Base-by-base conservation (phyloP, 305 asterid genomes). In the Solanum aculeatissimum region DNA sequence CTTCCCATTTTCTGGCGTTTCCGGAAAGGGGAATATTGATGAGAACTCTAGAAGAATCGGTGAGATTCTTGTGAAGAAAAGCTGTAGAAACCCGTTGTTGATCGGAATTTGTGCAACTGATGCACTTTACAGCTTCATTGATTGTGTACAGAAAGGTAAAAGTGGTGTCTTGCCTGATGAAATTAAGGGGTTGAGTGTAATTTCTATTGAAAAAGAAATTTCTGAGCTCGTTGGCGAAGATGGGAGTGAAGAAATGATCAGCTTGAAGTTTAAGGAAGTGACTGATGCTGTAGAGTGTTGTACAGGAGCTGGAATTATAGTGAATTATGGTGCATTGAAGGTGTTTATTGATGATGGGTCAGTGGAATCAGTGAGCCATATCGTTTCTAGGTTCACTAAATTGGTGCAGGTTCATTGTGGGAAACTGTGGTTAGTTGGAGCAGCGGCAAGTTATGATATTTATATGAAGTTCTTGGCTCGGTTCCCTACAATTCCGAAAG, bases 371-470 rank as follows among this genome's bases (percentile, higher is more conserved):
- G 95, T 87, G 82, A 87, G 84, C 13, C 79, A 42, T 84, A 87
- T 93, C 82, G 93, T 96, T 58, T 83, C 86, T 13, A 86, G 86
- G 88, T 80, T 96, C 83, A 94, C 91, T 86, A 89, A 88, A 82
- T 91, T 94, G 83, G 84, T 95, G 89, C 86, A 82, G 85, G 60
- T 84, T 68, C 87, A 87, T 85, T 66, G 85, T 57, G 91, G 92
- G 72, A 97, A 86, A 83, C 49, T 97, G 77, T 92, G 98, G 98
- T 85, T 94, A 88, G 92, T 97, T 69, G 98, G 98, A 51, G 90
- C 86, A 53, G 88, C 93, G 51, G 89, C 89, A 42, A 90, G 91
- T 80, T 94, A 90, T 84, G 91, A 90, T 84, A 91, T 68, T 62
- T 94, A 90, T 68, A 91, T 85, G 88, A 93, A 89, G 91, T 88